phyloP scores from a whole-genome alignment of 106 monocot species.

The Iris macrosiphon region DNA sequence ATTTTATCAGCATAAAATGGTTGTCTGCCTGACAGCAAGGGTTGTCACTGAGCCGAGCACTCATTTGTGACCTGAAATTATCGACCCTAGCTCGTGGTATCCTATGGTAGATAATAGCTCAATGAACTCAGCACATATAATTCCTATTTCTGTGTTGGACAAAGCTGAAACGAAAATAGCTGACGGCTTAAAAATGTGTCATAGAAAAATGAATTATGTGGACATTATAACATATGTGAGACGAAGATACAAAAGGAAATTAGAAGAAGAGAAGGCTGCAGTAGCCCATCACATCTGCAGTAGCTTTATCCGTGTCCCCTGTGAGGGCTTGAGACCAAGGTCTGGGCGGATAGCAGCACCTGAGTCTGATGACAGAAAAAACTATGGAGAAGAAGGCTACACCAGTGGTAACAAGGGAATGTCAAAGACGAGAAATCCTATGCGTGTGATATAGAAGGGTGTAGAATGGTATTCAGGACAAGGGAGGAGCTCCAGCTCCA shows the following conservation, averaged over 20 bases:
- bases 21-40: no score
- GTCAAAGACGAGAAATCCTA: not conserved
- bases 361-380: not conserved
- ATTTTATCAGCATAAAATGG: no score
- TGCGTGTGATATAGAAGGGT: conserved; percentile 34
- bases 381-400: not conserved
- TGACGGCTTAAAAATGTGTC: not conserved
- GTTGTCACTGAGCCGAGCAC: no score
- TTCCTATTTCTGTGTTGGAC: not conserved
- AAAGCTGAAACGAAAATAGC: not conserved
- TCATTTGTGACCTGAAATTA: no score
- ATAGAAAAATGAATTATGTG: not conserved
- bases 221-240: conserved; percentile 35
- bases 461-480: conserved; percentile 34
- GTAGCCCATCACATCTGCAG: not conserved
- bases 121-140: not conserved
- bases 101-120: conserved; percentile 1
- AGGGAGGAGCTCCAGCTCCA: conserved; percentile 26
- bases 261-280: conserved; percentile 20
- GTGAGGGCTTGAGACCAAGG: conserved; percentile 83
- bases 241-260: conserved; percentile 42
- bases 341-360: not conserved
- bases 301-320: conserved; percentile 69
- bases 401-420: not conserved
- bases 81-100: no score